phyloP scores from a whole-genome alignment of 495 filamentous ascomycete species.

The Talaromyces trachyspermus region DNA sequence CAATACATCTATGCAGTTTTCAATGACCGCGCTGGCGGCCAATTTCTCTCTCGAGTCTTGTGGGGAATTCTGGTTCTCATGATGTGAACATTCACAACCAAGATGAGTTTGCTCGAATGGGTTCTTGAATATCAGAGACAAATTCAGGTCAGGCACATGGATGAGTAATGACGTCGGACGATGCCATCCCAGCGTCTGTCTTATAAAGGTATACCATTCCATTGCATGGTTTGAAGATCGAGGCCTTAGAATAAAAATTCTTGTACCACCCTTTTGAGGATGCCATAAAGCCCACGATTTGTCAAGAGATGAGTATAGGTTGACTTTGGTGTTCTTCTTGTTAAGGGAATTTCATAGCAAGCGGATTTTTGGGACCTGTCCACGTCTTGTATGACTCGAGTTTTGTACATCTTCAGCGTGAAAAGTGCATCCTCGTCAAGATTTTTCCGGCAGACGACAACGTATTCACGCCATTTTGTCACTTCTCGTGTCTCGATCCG shows the following conservation, averaged over 20 bases:
- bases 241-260: constrained; percentile 61
- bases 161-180: constrained; percentile 54
- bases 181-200: constrained; percentile 52
- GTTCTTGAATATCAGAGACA: constrained; percentile 54
- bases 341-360: constrained; percentile 50
- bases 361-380: constrained; percentile 47
- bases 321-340: constrained; percentile 48
- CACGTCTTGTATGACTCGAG: constrained; percentile 57
- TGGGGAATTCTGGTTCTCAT: constrained; percentile 22
- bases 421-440: constrained; percentile 48
- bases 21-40: constrained; percentile 50
- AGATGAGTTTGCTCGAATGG: constrained; percentile 48
- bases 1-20: constrained; percentile 52
- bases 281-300: constrained; percentile 67
- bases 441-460: constrained; percentile 60
- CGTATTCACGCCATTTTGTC: constrained; percentile 66
- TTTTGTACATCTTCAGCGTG: constrained; percentile 61
- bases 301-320: constrained; percentile 64
- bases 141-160: constrained; percentile 59
- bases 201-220: constrained; percentile 72
- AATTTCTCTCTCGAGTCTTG: constrained; percentile 36
- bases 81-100: constrained; percentile 17
- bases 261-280: constrained; percentile 47
- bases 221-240: constrained; percentile 57
- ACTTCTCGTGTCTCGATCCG: constrained; percentile 51